These are phyloP conservation scores for Yamadazyma pseudoaaseri DNA, from an alignment of 1,139 yeast species.

Conservation along the genomic window DNA sequence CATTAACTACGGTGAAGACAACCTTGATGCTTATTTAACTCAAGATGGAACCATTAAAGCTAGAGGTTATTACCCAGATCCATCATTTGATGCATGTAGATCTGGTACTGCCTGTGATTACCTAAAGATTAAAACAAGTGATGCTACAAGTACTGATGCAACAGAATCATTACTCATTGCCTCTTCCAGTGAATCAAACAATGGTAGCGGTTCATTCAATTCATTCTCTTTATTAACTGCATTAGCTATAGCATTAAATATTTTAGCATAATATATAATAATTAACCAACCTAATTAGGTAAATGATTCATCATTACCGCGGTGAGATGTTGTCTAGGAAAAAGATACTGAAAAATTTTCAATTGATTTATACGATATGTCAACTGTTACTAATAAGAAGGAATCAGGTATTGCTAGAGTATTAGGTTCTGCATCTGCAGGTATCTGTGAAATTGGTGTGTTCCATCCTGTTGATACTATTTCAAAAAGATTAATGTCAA, in stretches of 20 bases:
- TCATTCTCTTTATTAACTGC: background rate
- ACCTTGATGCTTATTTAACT: slow-evolving; percentile 5
- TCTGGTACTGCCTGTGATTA: slow-evolving; percentile 6
- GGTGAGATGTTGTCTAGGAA: slow-evolving; percentile 4
- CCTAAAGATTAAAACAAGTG: slow-evolving; percentile 2
- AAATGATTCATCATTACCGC: slow-evolving; percentile 4
- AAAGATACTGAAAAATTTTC: background rate
- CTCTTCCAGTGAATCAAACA: slow-evolving; percentile 1
- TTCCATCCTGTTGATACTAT: slow-evolving; percentile 99
- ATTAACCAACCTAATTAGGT: background rate
- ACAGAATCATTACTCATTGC: too few relatives aligned
- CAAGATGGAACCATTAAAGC: slow-evolving; percentile 3
- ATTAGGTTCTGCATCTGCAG: slow-evolving; percentile 96
- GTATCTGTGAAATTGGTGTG: slow-evolving; percentile 92
- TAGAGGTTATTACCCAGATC: slow-evolving; percentile 8
- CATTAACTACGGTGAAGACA: slow-evolving; percentile 4
- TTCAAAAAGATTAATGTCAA: slow-evolving; percentile 96
- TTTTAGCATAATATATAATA: slow-evolving; percentile 1
- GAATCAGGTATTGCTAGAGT: slow-evolving; percentile 91
- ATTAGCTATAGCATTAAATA: slow-evolving; percentile 2
- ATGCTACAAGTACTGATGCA: background rate
- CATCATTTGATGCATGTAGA: slow-evolving; percentile 7
- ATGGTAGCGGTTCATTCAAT: background rate
- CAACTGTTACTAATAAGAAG: slow-evolving; percentile 59
- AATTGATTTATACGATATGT: slow-evolving; percentile 31